phyloP scores from a whole-genome alignment of 768 basidiomycete genomes.

The Lentinus brumalis region DNA sequence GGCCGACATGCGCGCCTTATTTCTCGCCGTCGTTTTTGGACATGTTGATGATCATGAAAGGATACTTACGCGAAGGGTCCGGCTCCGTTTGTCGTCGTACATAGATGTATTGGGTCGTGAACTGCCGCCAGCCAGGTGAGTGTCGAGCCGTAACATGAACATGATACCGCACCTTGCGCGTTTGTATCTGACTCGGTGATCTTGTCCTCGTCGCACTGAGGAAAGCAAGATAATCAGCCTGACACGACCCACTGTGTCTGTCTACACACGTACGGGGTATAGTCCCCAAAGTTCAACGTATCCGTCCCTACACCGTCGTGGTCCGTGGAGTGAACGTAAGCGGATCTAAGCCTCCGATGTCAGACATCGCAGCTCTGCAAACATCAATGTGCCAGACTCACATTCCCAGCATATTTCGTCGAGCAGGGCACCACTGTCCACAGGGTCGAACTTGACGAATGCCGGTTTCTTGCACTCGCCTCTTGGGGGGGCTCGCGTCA shows the following conservation, averaged over 20 bases:
- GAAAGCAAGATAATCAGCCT: too few species aligned
- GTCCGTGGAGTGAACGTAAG: not conserved
- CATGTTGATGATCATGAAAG: too few species aligned
- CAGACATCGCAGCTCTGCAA: not conserved
- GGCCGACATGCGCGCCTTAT: too few species aligned
- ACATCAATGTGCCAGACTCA: not conserved
- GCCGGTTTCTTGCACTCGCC: too few species aligned
- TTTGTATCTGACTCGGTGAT: not conserved
- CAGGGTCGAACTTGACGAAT: too few species aligned
- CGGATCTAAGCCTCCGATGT: constrained; percentile 2
- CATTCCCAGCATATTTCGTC: constrained; percentile 18
- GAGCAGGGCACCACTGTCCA: too few species aligned
- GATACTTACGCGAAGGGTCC: too few species aligned
- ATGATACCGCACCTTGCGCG: not conserved
- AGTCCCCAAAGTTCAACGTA: constrained; percentile 9
- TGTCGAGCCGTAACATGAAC: not conserved
- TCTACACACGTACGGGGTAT: constrained; percentile 1
- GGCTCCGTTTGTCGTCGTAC: not conserved
- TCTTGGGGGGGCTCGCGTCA: too few species aligned
- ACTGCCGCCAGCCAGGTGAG: too few species aligned
- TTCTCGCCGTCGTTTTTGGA: too few species aligned
- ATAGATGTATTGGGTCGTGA: not conserved
- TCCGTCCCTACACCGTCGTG: not conserved
- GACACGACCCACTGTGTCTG: too few species aligned
- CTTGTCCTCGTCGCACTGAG: too few species aligned